Conservation (phyloP, 164 flowering plant species). For the Tetracentron sinense region DNA sequence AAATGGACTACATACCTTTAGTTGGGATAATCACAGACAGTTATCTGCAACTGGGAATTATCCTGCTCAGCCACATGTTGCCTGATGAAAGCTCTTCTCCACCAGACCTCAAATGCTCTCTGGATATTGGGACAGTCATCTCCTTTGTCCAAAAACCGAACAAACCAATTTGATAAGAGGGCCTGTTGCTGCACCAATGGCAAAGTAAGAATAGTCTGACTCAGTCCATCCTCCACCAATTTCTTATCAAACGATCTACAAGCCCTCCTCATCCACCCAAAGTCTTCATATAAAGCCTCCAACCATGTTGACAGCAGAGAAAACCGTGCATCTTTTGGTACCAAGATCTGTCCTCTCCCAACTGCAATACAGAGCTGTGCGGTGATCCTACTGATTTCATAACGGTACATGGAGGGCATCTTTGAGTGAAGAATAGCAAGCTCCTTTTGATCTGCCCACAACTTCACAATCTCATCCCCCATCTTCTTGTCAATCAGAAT, state of each 20-base stretch:
- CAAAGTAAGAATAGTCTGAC: slow-evolving; percentile 83
- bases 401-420: slow-evolving; percentile 71
- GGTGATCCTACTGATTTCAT: slow-evolving; percentile 81
- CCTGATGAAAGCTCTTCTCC: slow-evolving; percentile 82
- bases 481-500: slow-evolving; percentile 61
- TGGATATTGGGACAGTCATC: slow-evolving; percentile 88
- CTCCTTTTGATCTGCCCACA: slow-evolving; percentile 93
- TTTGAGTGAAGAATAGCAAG: slow-evolving; percentile 76
- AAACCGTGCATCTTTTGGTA: slow-evolving; percentile 54
- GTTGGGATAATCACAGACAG: slow-evolving; percentile 43
- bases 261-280: slow-evolving; percentile 82
- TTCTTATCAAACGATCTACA: slow-evolving; percentile 64
- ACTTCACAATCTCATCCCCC: slow-evolving; percentile 75
- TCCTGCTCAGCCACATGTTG: slow-evolving; percentile 38
- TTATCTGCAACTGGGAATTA: slow-evolving; percentile 51
- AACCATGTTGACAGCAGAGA: slow-evolving; percentile 75
- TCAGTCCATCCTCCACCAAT: slow-evolving; percentile 75
- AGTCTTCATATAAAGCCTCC: slow-evolving; percentile 83
- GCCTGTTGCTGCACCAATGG: slow-evolving; percentile 69
- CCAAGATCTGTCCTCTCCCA: slow-evolving; percentile 73
- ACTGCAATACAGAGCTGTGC: slow-evolving; percentile 76
- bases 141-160: slow-evolving; percentile 69
- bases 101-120: slow-evolving; percentile 91
- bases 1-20: slow-evolving; percentile 19
- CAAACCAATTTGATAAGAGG: slow-evolving; percentile 72